Base-by-base conservation (phyloP, 768 basidiomycete species). In the Boletus edulis region DNA sequence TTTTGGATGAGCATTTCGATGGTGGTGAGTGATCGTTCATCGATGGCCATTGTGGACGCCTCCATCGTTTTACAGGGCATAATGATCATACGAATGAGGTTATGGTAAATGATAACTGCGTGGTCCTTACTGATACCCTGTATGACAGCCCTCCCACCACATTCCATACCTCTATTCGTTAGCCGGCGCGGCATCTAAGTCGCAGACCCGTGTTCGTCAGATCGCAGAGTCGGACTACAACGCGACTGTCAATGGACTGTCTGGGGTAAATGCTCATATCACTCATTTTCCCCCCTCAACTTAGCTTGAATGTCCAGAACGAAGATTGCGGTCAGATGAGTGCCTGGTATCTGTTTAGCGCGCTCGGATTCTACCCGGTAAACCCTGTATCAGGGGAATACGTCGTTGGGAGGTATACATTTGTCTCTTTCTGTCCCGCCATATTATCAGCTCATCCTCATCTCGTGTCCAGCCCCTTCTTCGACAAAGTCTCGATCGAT, bases 241-340 rank as follows among this genome's bases (percentile, higher is more conserved):
- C 52, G 79, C 81, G 44, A 83, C 86, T 0, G 76, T 84, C 0
- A 80, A 76, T 38, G 91, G 91, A 2, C 73, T 94, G 4, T 83
- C 87, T 5, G 90, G 90, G 15, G 89, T 89, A 63, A 20, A 79
- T 70, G 24, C 15, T 15, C 14, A 18, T 4, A 1, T 15, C 17
- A 3, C 43, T 4, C 8, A 37, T 43, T 32, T 32, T 24, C 9
- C 31, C 20, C 49, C 10, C 29, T 29, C 10, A 1, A 1, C 58
- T 63, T 14, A 55, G 20, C 35, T 31, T 32, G 18, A 10, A 12
- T 51, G 11, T 1, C 24, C 56, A 91, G 86, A 94, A 93, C 61
- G 91, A 94, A 67, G 91, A 94, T 64, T 92, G 90, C 59, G 90
- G 91, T 1, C 91, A 94, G 67, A 93, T 93, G 91, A 89, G 87